Evolutionary conservation across 2,329 filamentous ascomycete genomes (phyloP), one percentile per base, ranked within the genome.

Genomic region (Capronia epimyces): DNA sequence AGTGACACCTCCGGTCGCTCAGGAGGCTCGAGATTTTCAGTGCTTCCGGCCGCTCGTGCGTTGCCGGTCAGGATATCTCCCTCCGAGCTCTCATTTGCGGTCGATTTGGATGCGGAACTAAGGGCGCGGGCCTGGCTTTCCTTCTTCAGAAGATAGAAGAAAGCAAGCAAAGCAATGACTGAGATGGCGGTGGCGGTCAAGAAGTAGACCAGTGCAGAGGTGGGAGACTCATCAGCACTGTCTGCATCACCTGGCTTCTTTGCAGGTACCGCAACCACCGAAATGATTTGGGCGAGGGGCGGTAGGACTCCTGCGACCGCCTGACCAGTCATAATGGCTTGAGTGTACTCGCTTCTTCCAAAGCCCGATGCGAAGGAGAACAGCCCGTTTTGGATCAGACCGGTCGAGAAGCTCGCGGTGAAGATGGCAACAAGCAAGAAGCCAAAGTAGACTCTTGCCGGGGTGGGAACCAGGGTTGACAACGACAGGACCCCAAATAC

Each of bases 281-380:
- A 86, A 39, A 87, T 67, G 60, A 97, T 91, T 68, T 97, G 90
- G 1, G 89, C 87, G 42, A 95, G 76, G 42, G 87, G 84, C 0
- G 93, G 93, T 2, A 97, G 73, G 8, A 98, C 90, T 24, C 93
- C 93, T 0, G 93, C 90, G 3, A 98, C 77, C 25, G 84, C 91
- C 69, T 98, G 93, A 1, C 93, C 93, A 2, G 85, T 83, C 90
- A 98, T 97, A 68, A 97, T 89, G 20, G 86, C 91, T 69, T 97
- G 91, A 49, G 89, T 95, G 68, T 97, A 98, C 68, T 93, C 87
- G 16, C 85, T 81, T 45, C 87, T 77, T 29, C 84, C 88, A 64
- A 95, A 97, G 46, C 87, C 84, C 2, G 87, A 82, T 2, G 89
- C 89, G 65, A 90, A 97, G 2, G 93, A 89, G 66, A 96, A 95